A percentile compares a stretch with the other conserved stretches of the same genome.
These are phyloP conservation scores for Monosporascus sp. DNA, from an alignment of 2,329 filamentous ascomycete genomes.

Conservation along the genomic window DNA sequence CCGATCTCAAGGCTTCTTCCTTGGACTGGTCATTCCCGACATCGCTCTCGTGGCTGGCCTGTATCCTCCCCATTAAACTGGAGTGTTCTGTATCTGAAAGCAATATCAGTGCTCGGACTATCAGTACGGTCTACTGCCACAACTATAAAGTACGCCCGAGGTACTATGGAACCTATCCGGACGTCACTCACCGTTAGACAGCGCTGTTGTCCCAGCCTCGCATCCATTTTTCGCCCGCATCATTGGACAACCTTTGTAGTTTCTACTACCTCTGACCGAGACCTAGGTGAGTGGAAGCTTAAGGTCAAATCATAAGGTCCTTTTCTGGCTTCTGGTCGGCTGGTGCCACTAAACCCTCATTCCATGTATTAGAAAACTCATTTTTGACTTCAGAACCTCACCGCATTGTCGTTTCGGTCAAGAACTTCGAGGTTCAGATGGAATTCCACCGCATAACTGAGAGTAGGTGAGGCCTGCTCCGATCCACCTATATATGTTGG, in stretches of 20 bases:
- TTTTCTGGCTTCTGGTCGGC: not conserved
- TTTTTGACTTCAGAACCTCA: not conserved
- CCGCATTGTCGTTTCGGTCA: not conserved
- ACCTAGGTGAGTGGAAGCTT: not conserved
- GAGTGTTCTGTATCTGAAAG: not conserved
- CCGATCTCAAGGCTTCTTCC: constrained; percentile 1
- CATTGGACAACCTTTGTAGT: not conserved
- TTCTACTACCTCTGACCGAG: not conserved
- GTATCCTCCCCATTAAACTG: too few relatives aligned
- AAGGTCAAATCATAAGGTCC: not conserved
- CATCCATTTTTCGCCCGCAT: not conserved
- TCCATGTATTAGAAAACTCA: not conserved
- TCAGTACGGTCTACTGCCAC: too few relatives aligned
- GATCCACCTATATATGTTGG: not conserved
- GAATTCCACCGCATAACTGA: not conserved
- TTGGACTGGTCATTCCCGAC: constrained; percentile 1
- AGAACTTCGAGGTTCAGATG: not conserved
- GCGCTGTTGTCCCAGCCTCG: not conserved
- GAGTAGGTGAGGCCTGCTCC: not conserved
- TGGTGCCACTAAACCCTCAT: not conserved
- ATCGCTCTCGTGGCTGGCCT: not conserved
- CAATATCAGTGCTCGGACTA: not conserved
- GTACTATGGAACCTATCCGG: too few relatives aligned
- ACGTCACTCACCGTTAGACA: not conserved
- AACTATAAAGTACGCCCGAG: too few relatives aligned